These are phyloP conservation scores for Parachaetomium inaequale DNA, from an alignment of 495 filamentous ascomycete genomes.

Conservation along the genomic window DNA sequence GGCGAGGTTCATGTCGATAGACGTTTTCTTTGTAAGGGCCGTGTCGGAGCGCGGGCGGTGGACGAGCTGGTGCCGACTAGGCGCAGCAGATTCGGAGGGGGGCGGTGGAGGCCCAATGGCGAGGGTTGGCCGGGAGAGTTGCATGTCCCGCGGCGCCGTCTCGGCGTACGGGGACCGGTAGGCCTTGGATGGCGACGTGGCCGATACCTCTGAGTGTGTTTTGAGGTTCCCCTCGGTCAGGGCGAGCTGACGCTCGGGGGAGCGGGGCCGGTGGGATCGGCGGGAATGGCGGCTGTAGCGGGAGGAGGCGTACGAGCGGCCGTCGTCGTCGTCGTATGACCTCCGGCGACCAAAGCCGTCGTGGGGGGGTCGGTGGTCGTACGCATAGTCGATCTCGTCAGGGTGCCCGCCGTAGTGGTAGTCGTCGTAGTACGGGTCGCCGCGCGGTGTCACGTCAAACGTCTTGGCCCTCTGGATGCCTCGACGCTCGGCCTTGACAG, in stretches of 20 bases:
- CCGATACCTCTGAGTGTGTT: constrained; percentile 44
- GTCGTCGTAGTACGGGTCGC: constrained; percentile 27
- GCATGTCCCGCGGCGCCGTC: constrained; percentile 38
- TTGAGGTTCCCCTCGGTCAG: constrained; percentile 44
- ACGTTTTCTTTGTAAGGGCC: constrained; percentile 45
- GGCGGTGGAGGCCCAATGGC: constrained; percentile 28
- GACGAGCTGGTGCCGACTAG: constrained; percentile 27
- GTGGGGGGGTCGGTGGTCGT: constrained; percentile 21
- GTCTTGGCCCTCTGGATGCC: constrained; percentile 42
- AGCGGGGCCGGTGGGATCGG: constrained; percentile 26
- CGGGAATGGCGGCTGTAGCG: constrained; percentile 36
- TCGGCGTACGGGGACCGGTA: constrained; percentile 45
- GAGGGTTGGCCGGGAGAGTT: constrained; percentile 37
- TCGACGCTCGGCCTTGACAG: constrained; percentile 62
- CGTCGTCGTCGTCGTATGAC: constrained; percentile 41
- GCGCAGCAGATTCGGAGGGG: neutral
- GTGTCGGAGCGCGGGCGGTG: constrained; percentile 42
- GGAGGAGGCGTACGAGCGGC: constrained; percentile 37
- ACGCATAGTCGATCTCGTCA: constrained; percentile 18
- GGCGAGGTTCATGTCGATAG: constrained; percentile 83
- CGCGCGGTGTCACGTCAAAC: constrained; percentile 35
- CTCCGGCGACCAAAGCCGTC: constrained; percentile 27
- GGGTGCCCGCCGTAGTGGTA: constrained; percentile 17
- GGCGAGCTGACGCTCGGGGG: constrained; percentile 28
- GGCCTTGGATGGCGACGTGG: constrained; percentile 37